Evolutionary conservation across 2,329 filamentous ascomycete genomes (phyloP).

Genomic region (Ophiostoma piceae): DNA sequence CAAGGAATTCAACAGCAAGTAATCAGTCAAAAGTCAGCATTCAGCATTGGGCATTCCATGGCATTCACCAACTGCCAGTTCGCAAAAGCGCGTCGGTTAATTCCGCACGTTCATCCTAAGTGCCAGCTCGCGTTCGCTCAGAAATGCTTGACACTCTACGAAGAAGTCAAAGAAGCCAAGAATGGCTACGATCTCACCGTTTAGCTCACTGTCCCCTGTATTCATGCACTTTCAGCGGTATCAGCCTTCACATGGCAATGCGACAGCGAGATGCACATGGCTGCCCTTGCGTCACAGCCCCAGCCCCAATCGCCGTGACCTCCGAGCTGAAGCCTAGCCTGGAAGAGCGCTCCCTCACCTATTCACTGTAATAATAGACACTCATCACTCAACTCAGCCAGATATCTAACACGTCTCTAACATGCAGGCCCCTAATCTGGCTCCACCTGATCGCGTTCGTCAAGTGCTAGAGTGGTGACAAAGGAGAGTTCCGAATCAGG

Average conservation of each 20-base stretch:
- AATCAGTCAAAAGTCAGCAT: background rate
- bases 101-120: background rate
- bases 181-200: background rate
- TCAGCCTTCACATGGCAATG: background rate
- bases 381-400: background rate
- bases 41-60: background rate
- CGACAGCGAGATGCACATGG: background rate
- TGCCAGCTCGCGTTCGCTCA: background rate
- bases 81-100: background rate
- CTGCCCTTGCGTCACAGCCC: conserved; percentile 11
- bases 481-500: background rate
- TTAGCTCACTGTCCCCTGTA: background rate
- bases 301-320: background rate
- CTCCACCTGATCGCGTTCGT: background rate
- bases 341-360: no score
- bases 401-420: background rate
- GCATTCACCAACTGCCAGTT: background rate
- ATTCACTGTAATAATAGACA: no score
- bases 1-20: background rate
- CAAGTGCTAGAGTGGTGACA: background rate
- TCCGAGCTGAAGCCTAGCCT: background rate
- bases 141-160: background rate
- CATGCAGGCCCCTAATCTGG: conserved; percentile 1
- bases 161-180: background rate
- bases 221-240: background rate